phyloP scores from a whole-genome alignment of 2,329 filamentous ascomycete genomes.

The Apiospora hydei region DNA sequence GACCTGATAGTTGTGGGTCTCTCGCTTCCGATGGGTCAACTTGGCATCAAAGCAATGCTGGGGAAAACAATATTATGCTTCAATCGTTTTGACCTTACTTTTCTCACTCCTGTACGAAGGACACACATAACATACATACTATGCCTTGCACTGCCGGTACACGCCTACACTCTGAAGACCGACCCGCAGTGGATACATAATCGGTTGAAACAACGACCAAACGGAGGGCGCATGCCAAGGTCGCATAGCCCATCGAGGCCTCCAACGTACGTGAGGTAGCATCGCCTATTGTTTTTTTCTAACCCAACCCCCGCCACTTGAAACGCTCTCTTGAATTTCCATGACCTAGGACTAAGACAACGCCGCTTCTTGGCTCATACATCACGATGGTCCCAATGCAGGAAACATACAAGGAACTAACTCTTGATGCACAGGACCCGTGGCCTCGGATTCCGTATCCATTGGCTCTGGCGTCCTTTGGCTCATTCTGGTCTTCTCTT shows the following conservation, averaged over 20 bases:
- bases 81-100: not conserved
- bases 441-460: not conserved
- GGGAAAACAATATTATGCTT: not conserved
- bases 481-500: not conserved
- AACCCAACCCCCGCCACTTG: not conserved
- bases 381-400: not conserved
- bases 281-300: not conserved
- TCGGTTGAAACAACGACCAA: conserved; percentile 9
- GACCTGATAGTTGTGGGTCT: not conserved
- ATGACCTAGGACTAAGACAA: not conserved
- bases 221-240: not conserved
- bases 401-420: not conserved
- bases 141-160: not conserved
- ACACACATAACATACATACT: not conserved
- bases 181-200: conserved; percentile 12
- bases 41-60: not conserved
- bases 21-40: not conserved
- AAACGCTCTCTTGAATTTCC: not conserved
- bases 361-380: not conserved
- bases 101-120: not conserved
- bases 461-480: too few relatives aligned
- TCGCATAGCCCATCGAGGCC: conserved; percentile 6
- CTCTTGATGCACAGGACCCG: not conserved
- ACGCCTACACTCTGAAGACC: not conserved
- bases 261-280: not conserved